phyloP scores from a whole-genome alignment of 805 yeast species.

The Saturnispora ahearnii region DNA sequence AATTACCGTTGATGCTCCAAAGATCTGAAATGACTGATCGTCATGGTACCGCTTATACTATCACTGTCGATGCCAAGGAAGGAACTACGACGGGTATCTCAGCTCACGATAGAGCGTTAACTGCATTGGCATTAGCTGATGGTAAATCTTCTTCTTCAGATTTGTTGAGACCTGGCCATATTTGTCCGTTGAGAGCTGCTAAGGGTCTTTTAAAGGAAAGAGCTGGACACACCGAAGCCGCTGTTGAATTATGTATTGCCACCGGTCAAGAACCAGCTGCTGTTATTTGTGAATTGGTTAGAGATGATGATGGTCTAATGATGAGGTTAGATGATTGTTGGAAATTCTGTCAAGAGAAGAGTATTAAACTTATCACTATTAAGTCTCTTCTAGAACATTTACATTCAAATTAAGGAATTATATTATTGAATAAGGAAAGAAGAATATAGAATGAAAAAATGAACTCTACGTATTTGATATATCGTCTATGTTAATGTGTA shows the following conservation, averaged over 20 bases:
- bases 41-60: constrained; percentile 95
- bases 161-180: constrained; percentile 88
- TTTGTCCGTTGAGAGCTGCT: constrained; percentile 85
- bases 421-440: too few species aligned
- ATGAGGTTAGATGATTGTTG: constrained; percentile 85
- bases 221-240: constrained; percentile 97
- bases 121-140: constrained; percentile 64
- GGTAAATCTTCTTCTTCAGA: constrained; percentile 47
- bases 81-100: constrained; percentile 97
- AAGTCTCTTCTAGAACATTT: constrained; percentile 59
- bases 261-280: constrained; percentile 79
- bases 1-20: constrained; percentile 69
- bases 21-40: constrained; percentile 50
- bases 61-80: constrained; percentile 75
- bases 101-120: constrained; percentile 86
- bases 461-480: not conserved
- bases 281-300: constrained; percentile 88
- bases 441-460: not conserved
- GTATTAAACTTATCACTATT: constrained; percentile 68
- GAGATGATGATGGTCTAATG: constrained; percentile 91
- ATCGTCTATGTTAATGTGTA: not conserved
- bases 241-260: constrained; percentile 74
- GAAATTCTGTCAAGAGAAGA: constrained; percentile 51
- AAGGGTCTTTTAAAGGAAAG: constrained; percentile 75
- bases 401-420: constrained; percentile 17